These are phyloP conservation scores for Pochonia chlamydosporia DNA, from an alignment of 2,329 filamentous ascomycete genomes.

Conservation along the genomic window DNA sequence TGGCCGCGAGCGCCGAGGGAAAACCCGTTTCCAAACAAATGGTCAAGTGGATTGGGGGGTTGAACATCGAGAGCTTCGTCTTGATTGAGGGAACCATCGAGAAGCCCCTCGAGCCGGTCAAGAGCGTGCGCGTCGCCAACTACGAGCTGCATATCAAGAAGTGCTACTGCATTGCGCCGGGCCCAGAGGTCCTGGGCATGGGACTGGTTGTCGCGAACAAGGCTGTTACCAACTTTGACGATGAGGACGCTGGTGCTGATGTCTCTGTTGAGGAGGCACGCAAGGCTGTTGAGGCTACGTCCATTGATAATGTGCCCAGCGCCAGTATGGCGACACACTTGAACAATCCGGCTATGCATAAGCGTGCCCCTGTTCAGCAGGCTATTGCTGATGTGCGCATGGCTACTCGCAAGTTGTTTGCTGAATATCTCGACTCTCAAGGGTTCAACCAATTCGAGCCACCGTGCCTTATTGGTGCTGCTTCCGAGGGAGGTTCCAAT, in stretches of 20 bases:
- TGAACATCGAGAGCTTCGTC: slow-evolving; percentile 78
- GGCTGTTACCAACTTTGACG: slow-evolving; percentile 52
- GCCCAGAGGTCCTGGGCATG: slow-evolving; percentile 51
- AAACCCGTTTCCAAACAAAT: slow-evolving; percentile 65
- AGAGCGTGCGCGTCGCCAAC: slow-evolving; percentile 75
- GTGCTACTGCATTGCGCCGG: slow-evolving; percentile 69
- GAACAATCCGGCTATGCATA: slow-evolving; percentile 88
- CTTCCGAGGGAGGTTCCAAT: slow-evolving; percentile 87
- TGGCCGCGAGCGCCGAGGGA: slow-evolving; percentile 61
- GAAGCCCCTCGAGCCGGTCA: slow-evolving; percentile 80
- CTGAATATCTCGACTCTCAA: slow-evolving; percentile 67
- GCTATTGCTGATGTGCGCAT: slow-evolving; percentile 57
- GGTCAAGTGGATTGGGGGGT: slow-evolving; percentile 80
- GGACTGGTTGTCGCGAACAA: slow-evolving; percentile 49
- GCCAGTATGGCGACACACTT: slow-evolving; percentile 80
- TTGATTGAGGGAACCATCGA: slow-evolving; percentile 74
- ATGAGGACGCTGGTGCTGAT: slow-evolving; percentile 40
- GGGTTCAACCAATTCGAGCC: slow-evolving; percentile 83
- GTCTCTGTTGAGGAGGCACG: slow-evolving; percentile 17
- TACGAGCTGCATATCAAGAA: slow-evolving; percentile 86
- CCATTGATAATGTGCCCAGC: slow-evolving; percentile 44
- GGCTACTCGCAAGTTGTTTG: slow-evolving; percentile 63
- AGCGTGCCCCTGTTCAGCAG: slow-evolving; percentile 85
- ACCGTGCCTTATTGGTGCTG: slow-evolving; percentile 81
- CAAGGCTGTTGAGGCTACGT: neutral